phyloP scores from a whole-genome alignment of 78 protist species.

The Mastigamoeba balamuthi region DNA sequence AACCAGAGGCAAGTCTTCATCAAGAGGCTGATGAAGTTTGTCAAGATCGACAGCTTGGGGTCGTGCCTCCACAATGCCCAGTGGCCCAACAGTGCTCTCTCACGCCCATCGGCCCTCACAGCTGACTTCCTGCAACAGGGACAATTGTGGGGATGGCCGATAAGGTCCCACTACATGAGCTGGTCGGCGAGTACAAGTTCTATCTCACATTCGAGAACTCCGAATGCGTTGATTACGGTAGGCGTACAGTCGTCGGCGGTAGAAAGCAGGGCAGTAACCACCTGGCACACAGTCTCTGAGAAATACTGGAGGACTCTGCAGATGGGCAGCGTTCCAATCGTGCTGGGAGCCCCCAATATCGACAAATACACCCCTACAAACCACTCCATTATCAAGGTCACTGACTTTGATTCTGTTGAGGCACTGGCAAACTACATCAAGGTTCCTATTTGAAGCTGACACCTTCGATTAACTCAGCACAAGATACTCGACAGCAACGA shows the following conservation, averaged over 20 bases:
- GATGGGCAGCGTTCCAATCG: conserved; percentile 30
- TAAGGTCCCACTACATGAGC: not conserved
- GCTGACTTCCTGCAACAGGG: not conserved
- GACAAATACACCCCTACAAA: conserved; percentile 8
- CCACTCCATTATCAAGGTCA: not conserved
- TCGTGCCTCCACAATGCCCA: not conserved
- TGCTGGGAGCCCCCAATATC: conserved; percentile 41
- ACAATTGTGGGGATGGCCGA: no score
- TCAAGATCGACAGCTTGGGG: not conserved
- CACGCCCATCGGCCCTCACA: not conserved
- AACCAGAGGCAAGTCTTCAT: not conserved
- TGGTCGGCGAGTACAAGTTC: not conserved
- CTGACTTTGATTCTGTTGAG: not conserved
- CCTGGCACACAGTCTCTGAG: no score
- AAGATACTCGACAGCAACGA: not conserved
- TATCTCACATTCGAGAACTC: not conserved
- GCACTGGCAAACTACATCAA: not conserved
- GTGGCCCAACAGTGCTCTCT: not conserved
- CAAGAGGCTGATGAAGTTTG: not conserved
- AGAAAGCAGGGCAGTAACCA: no score
- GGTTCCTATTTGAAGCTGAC: no score
- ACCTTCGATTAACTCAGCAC: no score
- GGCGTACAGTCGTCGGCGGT: no score
- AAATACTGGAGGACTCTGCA: conserved; percentile 10
- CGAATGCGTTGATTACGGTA: not conserved